Evolutionary conservation across 2,329 filamentous ascomycete genomes (phyloP).

Genomic region (Arachnomyces sp.): DNA sequence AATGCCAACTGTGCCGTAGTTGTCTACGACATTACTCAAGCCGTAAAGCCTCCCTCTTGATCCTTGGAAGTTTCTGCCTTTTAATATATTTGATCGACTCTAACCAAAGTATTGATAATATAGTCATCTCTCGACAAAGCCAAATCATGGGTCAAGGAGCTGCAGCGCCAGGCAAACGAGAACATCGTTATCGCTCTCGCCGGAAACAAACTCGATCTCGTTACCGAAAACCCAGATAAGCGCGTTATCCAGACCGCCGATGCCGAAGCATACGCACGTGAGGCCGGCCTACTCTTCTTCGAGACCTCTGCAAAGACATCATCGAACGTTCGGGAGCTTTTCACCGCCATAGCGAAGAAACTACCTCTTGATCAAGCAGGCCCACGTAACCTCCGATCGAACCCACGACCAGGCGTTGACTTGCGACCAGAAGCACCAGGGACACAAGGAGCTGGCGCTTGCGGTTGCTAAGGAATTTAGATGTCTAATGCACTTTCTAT

Average conservation of each 20-base stretch:
- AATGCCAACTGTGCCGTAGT: slow-evolving; percentile 99
- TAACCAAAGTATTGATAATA: slow-evolving; percentile 10
- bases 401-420: slow-evolving; percentile 57
- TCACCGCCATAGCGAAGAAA: slow-evolving; percentile 97
- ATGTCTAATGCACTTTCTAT: neutral
- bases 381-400: slow-evolving; percentile 70
- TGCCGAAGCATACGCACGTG: slow-evolving; percentile 87
- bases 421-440: slow-evolving; percentile 54
- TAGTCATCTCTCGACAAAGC: slow-evolving; percentile 97
- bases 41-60: slow-evolving; percentile 52
- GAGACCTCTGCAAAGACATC: slow-evolving; percentile 97
- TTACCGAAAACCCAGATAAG: slow-evolving; percentile 91
- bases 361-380: slow-evolving; percentile 91
- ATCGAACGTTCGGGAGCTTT: slow-evolving; percentile 90
- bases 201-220: slow-evolving; percentile 95
- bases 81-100: slow-evolving; percentile 7
- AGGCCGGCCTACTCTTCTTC: slow-evolving; percentile 93
- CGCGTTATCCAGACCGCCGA: slow-evolving; percentile 81
- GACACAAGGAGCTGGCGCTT: slow-evolving; percentile 51
- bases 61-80: neutral
- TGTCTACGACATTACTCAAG: slow-evolving; percentile 98
- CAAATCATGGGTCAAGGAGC: slow-evolving; percentile 98
- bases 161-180: slow-evolving; percentile 97
- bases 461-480: slow-evolving; percentile 49
- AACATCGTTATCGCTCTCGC: slow-evolving; percentile 98